Evolutionary conservation across 495 filamentous ascomycete species (phyloP).

Genomic region (Ascobolus immersus): DNA sequence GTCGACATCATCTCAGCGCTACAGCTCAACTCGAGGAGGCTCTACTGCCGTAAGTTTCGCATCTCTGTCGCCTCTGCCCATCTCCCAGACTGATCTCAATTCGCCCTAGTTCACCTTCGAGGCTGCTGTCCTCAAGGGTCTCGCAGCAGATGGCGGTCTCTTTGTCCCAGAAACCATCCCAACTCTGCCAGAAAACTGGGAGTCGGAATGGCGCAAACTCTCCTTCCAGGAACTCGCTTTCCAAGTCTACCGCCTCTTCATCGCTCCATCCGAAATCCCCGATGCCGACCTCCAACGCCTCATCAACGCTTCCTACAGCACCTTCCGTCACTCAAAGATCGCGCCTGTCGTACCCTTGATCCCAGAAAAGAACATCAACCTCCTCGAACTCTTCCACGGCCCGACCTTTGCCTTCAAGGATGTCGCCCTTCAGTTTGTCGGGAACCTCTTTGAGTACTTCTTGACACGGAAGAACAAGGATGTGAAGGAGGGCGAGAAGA

Average conservation of each 20-base stretch:
- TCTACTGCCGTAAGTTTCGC: too few species aligned
- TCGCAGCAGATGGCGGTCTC: slow-evolving; percentile 68
- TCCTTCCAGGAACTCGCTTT: slow-evolving; percentile 57
- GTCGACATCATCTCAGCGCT: too few species aligned
- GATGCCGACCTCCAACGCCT: slow-evolving; percentile 52
- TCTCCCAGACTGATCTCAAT: too few species aligned
- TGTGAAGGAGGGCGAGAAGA: slow-evolving; percentile 16
- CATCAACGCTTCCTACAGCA: slow-evolving; percentile 54
- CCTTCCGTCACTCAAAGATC: slow-evolving; percentile 51
- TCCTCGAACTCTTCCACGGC: slow-evolving; percentile 94
- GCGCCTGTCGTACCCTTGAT: slow-evolving; percentile 32
- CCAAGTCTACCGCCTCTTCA: slow-evolving; percentile 53
- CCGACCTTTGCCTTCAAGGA: slow-evolving; percentile 92
- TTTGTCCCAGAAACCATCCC: slow-evolving; percentile 75
- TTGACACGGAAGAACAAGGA: slow-evolving; percentile 51
- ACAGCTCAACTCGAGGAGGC: too few species aligned
- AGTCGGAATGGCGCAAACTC: slow-evolving; percentile 43
- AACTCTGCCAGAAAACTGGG: slow-evolving; percentile 33
- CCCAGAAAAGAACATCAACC: slow-evolving; percentile 38
- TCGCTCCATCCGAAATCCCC: slow-evolving; percentile 60
- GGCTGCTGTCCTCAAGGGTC: slow-evolving; percentile 67
- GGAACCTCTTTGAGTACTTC: slow-evolving; percentile 93
- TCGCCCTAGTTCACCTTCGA: slow-evolving; percentile 57
- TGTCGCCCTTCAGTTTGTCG: slow-evolving; percentile 68
- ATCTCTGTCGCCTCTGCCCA: too few species aligned